Conservation (phyloP, 768 basidiomycete genomes). For the Amanita inopinata region DNA sequence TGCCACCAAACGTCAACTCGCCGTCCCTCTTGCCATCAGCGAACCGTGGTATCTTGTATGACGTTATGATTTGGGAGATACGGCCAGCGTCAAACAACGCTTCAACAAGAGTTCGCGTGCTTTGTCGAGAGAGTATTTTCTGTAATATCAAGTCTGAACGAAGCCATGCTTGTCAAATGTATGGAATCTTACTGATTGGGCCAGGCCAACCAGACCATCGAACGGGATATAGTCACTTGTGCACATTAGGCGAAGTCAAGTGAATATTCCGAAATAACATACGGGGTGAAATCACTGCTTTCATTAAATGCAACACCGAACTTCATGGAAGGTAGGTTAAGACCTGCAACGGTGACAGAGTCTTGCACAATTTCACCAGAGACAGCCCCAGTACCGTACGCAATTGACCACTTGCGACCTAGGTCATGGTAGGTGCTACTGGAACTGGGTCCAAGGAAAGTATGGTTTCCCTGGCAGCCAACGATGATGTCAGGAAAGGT, state of each 20-base stretch:
- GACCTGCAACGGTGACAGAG: constrained; percentile 46
- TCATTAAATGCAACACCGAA: constrained; percentile 58
- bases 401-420: constrained; percentile 36
- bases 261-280: constrained; percentile 14
- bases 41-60: constrained; percentile 73
- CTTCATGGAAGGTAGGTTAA: constrained; percentile 37
- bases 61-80: constrained; percentile 56
- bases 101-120: constrained; percentile 61
- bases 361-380: constrained; percentile 49
- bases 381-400: constrained; percentile 48
- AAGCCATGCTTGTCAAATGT: background rate
- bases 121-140: constrained; percentile 56
- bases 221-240: constrained; percentile 26
- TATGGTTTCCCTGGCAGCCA: constrained; percentile 29
- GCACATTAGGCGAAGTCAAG: constrained; percentile 1
- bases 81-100: constrained; percentile 46
- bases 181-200: constrained; percentile 21
- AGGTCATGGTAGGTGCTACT: constrained; percentile 50
- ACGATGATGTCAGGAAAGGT: too few relatives aligned
- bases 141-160: background rate
- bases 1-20: constrained; percentile 69
- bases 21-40: constrained; percentile 66
- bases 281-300: constrained; percentile 41
- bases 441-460: constrained; percentile 43
- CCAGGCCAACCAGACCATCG: constrained; percentile 50